These are phyloP conservation scores for Leccinellum albellum DNA, from an alignment of 768 basidiomycete species.

Conservation along the genomic window DNA sequence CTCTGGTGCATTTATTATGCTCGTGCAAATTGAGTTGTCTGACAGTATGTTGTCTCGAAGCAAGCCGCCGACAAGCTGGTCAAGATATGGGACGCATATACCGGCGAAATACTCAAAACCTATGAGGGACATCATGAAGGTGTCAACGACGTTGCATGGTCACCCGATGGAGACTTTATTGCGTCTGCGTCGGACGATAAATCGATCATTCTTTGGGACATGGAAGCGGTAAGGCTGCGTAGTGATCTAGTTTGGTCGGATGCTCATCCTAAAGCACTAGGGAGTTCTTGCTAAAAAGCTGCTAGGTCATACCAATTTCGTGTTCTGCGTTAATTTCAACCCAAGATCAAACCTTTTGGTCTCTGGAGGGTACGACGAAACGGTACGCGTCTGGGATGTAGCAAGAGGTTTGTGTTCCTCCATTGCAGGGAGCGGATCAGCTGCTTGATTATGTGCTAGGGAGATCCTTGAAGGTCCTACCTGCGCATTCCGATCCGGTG, in stretches of 20 bases:
- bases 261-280: constrained; percentile 31
- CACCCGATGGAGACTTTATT: constrained; percentile 72
- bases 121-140: constrained; percentile 74
- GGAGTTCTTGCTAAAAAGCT: constrained; percentile 61
- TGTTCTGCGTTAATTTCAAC: constrained; percentile 91
- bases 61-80: constrained; percentile 81
- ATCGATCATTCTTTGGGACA: constrained; percentile 80
- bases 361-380: constrained; percentile 94
- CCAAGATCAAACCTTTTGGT: constrained; percentile 87
- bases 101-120: constrained; percentile 70
- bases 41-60: constrained; percentile 36
- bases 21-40: constrained; percentile 5
- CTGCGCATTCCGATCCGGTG: constrained; percentile 97
- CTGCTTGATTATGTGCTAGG: constrained; percentile 41
- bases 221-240: constrained; percentile 50
- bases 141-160: constrained; percentile 90
- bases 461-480: constrained; percentile 78
- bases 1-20: constrained; percentile 54
- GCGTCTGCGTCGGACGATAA: constrained; percentile 95
- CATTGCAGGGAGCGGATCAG: background rate
- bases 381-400: constrained; percentile 95
- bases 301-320: constrained; percentile 86
- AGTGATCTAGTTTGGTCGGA: background rate
- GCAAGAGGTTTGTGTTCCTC: constrained; percentile 57
- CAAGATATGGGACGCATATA: constrained; percentile 75